A percentile compares a stretch with the other conserved stretches of the same genome.
phyloP scores from a whole-genome alignment of 2,329 filamentous ascomycete genomes.

The Calonectria pseudoturangicola region DNA sequence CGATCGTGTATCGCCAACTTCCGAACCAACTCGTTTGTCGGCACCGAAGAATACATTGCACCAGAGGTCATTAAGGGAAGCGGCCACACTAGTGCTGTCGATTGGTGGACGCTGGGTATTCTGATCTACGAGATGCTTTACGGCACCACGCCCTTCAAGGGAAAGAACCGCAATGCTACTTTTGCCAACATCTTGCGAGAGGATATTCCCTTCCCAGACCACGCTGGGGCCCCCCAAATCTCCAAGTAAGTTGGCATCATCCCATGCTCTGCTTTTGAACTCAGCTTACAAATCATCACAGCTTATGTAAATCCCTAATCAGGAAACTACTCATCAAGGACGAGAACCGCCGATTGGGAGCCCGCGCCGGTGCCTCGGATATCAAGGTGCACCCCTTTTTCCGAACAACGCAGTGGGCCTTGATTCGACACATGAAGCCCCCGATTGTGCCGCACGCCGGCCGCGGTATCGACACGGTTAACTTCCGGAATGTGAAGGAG shows the following conservation, averaged over 20 bases:
- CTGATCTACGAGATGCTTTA: conserved; percentile 99
- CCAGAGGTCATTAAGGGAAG: conserved; percentile 99
- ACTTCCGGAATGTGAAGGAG: conserved; percentile 99
- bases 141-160: conserved; percentile 98
- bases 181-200: conserved; percentile 98
- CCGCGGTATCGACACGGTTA: conserved; percentile 92
- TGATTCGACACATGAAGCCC: conserved; percentile 98
- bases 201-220: conserved; percentile 96
- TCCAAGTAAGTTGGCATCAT: conserved; percentile 83
- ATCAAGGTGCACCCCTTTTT: conserved; percentile 98
- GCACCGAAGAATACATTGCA: conserved; percentile 98
- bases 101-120: conserved; percentile 99
- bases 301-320: conserved; percentile 96
- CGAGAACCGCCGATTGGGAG: conserved; percentile 93
- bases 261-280: not conserved
- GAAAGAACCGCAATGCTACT: conserved; percentile 98
- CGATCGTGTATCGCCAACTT: conserved; percentile 99
- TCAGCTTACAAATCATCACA: conserved; percentile 59
- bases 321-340: conserved; percentile 98
- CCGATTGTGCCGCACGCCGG: conserved; percentile 96
- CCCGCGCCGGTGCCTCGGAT: conserved; percentile 95
- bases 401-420: conserved; percentile 94
- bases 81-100: conserved; percentile 97
- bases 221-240: conserved; percentile 87
- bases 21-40: conserved; percentile 98